Percentiles rank a stretch among this genome's conserved stretches.
Conservation (phyloP, 2,329 filamentous ascomycete genomes). For the Talaromyces sp. region DNA sequence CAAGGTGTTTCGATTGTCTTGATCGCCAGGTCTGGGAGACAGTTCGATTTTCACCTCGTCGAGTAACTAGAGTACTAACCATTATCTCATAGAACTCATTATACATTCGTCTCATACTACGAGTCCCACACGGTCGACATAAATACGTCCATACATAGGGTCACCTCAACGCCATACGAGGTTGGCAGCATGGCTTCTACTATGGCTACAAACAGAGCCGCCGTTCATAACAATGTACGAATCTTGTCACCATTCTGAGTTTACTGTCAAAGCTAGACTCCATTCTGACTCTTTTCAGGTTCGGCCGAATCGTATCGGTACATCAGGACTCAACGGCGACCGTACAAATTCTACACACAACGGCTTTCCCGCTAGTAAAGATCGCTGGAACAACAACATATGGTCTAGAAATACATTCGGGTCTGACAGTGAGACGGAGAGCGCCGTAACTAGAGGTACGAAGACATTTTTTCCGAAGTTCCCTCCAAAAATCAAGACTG, state of each 20-base stretch:
- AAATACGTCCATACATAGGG: slow-evolving; percentile 13
- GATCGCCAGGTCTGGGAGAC: not conserved
- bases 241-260: not conserved
- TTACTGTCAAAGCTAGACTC: slow-evolving; percentile 10
- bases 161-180: slow-evolving; percentile 16
- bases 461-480: not conserved
- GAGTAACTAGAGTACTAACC: not conserved
- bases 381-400: slow-evolving; percentile 46
- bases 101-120: not conserved
- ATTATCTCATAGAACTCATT: not conserved
- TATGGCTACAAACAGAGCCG: slow-evolving; percentile 32
- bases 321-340: slow-evolving; percentile 31
- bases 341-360: slow-evolving; percentile 35
- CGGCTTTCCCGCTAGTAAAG: slow-evolving; percentile 41
- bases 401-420: slow-evolving; percentile 49
- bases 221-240: slow-evolving; percentile 36
- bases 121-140: slow-evolving; percentile 2
- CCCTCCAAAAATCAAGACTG: not conserved
- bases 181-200: slow-evolving; percentile 28
- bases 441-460: slow-evolving; percentile 47
- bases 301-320: slow-evolving; percentile 35
- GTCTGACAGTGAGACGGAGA: slow-evolving; percentile 44
- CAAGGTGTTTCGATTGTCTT: not conserved
- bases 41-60: not conserved
- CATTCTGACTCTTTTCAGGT: slow-evolving; percentile 20